Conservation (phyloP, 352 stramenopile species). For the Globisporangium paroecandrum region DNA sequence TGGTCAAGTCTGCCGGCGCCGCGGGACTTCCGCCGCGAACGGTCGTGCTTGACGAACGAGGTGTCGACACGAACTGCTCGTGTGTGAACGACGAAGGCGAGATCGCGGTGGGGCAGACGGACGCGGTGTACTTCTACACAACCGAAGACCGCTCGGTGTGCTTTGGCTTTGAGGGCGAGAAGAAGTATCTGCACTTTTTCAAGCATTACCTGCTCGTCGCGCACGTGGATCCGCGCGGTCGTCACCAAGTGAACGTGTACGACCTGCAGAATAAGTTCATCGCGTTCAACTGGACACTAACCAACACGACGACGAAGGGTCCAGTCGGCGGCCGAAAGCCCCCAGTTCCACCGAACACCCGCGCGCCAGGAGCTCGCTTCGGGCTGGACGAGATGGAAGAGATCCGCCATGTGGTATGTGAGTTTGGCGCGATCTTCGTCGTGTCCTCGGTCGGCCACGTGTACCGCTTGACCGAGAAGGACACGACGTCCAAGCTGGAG, state of each 20-base stretch:
- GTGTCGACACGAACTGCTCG: slow-evolving; percentile 76
- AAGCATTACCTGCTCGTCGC: slow-evolving; percentile 86
- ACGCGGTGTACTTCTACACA: slow-evolving; percentile 89
- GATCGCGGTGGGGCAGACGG: slow-evolving; percentile 77
- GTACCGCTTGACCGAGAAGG: slow-evolving; percentile 93
- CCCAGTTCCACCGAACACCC: slow-evolving; percentile 30
- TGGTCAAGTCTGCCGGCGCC: slow-evolving; percentile 64
- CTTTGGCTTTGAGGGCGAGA: slow-evolving; percentile 87
- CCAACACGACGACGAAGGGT: slow-evolving; percentile 38
- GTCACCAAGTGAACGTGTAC: slow-evolving; percentile 89
- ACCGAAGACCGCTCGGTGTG: slow-evolving; percentile 85
- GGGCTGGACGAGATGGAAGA: slow-evolving; percentile 85
- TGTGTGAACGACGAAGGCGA: slow-evolving; percentile 85
- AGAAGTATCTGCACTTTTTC: slow-evolving; percentile 85
- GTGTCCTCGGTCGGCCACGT: slow-evolving; percentile 84
- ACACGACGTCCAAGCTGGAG: slow-evolving; percentile 95
- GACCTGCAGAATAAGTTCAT: slow-evolving; percentile 92
- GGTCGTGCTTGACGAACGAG: slow-evolving; percentile 77
- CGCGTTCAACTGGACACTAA: slow-evolving; percentile 89
- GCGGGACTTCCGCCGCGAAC: slow-evolving; percentile 62
- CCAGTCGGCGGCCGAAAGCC: slow-evolving; percentile 14
- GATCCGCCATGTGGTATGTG: slow-evolving; percentile 80
- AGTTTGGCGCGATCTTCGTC: slow-evolving; percentile 87
- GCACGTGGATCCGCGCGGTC: slow-evolving; percentile 75
- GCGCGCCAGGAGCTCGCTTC: slow-evolving; percentile 62